Conservation (phyloP, 345 rosid genomes). For the Triadica sebifera region DNA sequence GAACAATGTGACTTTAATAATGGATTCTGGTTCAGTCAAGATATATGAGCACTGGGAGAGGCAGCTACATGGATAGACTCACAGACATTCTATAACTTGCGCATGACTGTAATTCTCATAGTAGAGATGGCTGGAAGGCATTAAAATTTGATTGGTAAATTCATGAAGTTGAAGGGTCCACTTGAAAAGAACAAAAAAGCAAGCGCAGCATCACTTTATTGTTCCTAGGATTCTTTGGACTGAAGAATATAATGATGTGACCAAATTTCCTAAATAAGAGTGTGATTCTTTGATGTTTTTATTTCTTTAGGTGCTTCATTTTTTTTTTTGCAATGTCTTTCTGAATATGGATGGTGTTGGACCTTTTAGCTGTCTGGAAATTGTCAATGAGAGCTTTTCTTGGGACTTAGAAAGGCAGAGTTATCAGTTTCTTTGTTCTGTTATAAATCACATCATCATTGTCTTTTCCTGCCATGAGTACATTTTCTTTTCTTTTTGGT, state of each 20-base stretch:
- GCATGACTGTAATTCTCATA: too few relatives aligned
- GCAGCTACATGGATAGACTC: not conserved
- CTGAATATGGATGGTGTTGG: not conserved
- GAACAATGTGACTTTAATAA: not conserved
- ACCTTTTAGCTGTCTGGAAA: not conserved
- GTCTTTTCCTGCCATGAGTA: constrained; percentile 1
- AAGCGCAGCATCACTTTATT: not conserved
- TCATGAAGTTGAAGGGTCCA: not conserved
- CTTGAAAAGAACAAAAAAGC: not conserved
- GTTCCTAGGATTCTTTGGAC: not conserved
- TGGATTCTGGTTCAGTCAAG: too few relatives aligned
- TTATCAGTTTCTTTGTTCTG: not conserved
- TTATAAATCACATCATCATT: constrained; percentile 1
- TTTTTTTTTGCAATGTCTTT: not conserved
- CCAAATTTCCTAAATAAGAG: not conserved
- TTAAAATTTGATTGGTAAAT: not conserved
- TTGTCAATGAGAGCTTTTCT: not conserved
- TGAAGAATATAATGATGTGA: not conserved
- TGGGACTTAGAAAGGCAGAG: not conserved
- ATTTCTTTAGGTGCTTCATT: not conserved
- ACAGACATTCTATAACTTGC: not conserved
- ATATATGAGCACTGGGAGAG: not conserved
- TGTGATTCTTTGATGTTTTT: not conserved
- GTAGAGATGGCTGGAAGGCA: not conserved
- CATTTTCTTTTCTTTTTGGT: not conserved